Percentiles rank a stretch among this genome's conserved stretches.
These are phyloP conservation scores for Starmerella potacharoeniae DNA, from an alignment of 805 yeast species.

Conservation along the genomic window DNA sequence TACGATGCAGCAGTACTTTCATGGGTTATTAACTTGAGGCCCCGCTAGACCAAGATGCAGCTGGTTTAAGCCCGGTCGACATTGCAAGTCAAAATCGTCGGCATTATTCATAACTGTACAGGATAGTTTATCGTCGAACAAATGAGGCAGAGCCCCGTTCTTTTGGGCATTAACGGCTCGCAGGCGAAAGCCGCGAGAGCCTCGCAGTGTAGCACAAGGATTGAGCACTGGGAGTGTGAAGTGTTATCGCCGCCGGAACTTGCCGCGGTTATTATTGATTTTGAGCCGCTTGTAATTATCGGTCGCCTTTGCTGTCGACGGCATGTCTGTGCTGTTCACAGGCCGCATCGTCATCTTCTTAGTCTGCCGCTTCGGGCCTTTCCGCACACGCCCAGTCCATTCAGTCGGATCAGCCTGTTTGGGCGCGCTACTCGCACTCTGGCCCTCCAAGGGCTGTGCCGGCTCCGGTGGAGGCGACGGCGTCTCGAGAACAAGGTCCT, in stretches of 20 bases:
- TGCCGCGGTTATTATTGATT: conserved; percentile 11
- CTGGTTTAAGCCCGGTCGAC: no score
- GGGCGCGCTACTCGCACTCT: background rate
- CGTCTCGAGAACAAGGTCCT: background rate
- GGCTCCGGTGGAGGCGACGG: background rate
- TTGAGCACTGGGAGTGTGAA: no score
- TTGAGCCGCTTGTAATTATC: conserved; percentile 17
- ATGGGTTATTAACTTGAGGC: no score
- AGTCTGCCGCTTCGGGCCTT: conserved; percentile 19
- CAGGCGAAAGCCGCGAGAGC: no score
- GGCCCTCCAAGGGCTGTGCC: background rate
- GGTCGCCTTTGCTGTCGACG: conserved; percentile 14
- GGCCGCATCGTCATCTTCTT: conserved; percentile 18
- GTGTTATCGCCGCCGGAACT: background rate
- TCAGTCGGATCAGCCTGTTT: background rate
- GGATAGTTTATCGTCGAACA: no score
- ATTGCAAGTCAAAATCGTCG: no score
- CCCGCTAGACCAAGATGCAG: no score
- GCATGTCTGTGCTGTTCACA: background rate
- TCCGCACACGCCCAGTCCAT: background rate
- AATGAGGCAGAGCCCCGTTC: no score
- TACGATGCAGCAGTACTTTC: no score
- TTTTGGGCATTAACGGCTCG: no score
- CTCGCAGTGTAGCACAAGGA: no score
- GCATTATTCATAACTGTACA: no score